These are phyloP conservation scores for Sarcocystis neurona DNA, from an alignment of 169 alveolate species.

Conservation along the genomic window DNA sequence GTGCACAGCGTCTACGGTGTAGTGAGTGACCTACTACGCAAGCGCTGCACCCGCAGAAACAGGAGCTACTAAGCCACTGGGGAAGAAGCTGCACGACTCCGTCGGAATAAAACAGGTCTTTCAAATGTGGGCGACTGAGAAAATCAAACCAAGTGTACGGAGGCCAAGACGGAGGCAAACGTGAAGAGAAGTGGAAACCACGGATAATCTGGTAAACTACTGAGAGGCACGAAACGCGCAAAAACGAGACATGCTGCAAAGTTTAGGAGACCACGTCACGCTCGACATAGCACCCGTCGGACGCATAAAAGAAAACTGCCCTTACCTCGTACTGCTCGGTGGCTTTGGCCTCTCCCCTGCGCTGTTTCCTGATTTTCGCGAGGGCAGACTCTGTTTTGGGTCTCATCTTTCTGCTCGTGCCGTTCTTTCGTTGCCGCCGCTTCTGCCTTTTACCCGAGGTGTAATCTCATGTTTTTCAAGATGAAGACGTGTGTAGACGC, in stretches of 20 bases:
- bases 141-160: neutral
- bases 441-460: constrained; percentile 22
- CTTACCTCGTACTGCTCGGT: constrained; percentile 66
- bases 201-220: neutral
- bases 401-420: too few species aligned
- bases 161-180: neutral
- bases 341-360: constrained; percentile 63
- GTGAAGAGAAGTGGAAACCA: neutral
- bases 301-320: neutral
- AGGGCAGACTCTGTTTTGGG: too few species aligned
- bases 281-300: neutral
- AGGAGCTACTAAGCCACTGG: too few species aligned
- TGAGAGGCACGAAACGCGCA: neutral
- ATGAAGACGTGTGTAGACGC: neutral
- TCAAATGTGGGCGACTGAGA: too few species aligned
- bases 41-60: too few species aligned
- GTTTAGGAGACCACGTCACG: neutral
- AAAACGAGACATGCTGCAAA: neutral
- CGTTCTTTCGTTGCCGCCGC: too few species aligned
- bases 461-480: neutral
- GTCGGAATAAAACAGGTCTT: too few species aligned
- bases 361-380: constrained; percentile 49
- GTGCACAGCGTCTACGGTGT: too few species aligned
- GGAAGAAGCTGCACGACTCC: too few species aligned
- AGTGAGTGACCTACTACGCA: too few species aligned